Evolutionary conservation across 306 rosid genomes (phyloP), one percentile per base, ranked within the genome.

Genomic region (Albizia julibrissin): DNA sequence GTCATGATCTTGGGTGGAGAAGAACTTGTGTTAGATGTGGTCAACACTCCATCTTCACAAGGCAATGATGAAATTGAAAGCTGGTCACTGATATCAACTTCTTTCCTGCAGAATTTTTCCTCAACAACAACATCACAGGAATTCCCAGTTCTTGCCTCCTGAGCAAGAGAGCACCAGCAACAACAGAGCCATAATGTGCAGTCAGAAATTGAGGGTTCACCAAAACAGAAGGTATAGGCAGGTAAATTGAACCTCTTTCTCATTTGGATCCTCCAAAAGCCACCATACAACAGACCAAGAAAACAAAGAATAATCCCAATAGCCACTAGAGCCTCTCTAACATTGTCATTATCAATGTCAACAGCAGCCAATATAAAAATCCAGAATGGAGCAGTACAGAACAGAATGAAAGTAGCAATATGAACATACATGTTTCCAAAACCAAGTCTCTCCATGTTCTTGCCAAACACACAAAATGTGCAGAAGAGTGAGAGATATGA

Each of bases 231-330:
- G 85, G 79, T 37, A 83, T 92, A 93, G 78, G 93, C 5, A n/a
- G 62, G 62, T 56, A 56, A 56, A n/a, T 56, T 56, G 62, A 56
- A 56, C 62, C 62, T 56, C 62, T 56, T 93, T 83, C 99, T 92
- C 97, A 96, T 96, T 84, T 87, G 98, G 81, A 96, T 96, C 92
- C 99, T 91, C 99, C 99, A 96, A 88, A 96, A 96, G 43, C 99
- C 99, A 62, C 99, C 99, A 50, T 96, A 96, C 22, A 96, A 92
- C 78, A 94, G 78, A 74, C 99, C 99, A 75, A 96, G 84, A 29
- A 85, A 77, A 79, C 99, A 96, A 9, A 93, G 92, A 85, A 96
- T 22, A 52, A 93, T 76, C 24, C 99, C 99, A 26, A 84, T 79
- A 56, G 84, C 91, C 10, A 75, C 90, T 77, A 93, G 83, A 72